These are phyloP conservation scores for Arachis stenosperma DNA, from an alignment of 306 rosid species.

Conservation along the genomic window DNA sequence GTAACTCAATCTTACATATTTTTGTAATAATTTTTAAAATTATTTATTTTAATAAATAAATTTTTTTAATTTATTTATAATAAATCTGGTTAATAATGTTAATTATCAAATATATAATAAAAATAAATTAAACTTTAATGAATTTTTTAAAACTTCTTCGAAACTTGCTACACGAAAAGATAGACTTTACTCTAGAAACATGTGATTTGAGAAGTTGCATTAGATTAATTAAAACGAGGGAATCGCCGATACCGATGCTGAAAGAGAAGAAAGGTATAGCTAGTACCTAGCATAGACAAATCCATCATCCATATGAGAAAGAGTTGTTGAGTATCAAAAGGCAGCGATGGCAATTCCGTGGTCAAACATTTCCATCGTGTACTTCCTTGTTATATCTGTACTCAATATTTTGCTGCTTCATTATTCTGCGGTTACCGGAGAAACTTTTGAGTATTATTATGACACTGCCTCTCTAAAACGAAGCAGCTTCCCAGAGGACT, in stretches of 20 bases:
- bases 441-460: background rate
- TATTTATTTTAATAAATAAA: too few relatives aligned
- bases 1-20: too few relatives aligned
- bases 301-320: background rate
- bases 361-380: background rate
- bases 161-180: too few relatives aligned
- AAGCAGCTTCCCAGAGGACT: slow-evolving; percentile 41
- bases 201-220: too few relatives aligned
- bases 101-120: too few relatives aligned
- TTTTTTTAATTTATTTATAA: too few relatives aligned
- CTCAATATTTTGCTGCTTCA: background rate
- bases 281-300: background rate
- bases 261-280: background rate
- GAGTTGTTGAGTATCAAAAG: background rate
- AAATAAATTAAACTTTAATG: too few relatives aligned
- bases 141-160: too few relatives aligned
- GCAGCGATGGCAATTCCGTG: background rate
- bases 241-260: too few relatives aligned
- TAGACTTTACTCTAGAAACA: too few relatives aligned
- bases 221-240: background rate
- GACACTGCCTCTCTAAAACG: slow-evolving; percentile 30
- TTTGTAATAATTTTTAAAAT: too few relatives aligned
- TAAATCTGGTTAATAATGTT: too few relatives aligned
- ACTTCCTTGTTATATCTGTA: background rate
- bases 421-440: background rate